Base-by-base conservation (phyloP, 805 yeast genomes). In the Monosporozyma unispora region DNA sequence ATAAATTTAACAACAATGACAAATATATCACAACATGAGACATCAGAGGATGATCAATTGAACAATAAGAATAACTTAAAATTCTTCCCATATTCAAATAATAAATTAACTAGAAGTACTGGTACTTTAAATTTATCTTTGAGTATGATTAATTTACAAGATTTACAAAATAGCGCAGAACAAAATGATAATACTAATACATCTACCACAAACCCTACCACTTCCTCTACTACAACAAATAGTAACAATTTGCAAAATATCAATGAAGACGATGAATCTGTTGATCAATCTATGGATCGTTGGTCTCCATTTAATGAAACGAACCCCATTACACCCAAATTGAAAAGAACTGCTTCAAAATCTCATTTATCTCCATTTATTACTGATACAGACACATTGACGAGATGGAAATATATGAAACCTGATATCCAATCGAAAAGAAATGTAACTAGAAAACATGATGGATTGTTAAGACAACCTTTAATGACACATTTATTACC, bases 101-200 rank as follows among this genome's bases (percentile, higher is more conserved):
- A 60, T 37, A 61, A 56, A 16, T 51, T 78, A 35, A 72, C 80
- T 52, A 69, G 82, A 63, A 76, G 81, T 67, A 76, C 72, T 1
- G 81, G 80, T 1, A 63, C 77, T 9, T 57, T 78, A 52, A 78
- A 78, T 49, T 55, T 78, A 46, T 75, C 80, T 11, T 59, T 76
- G 21, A 77, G 72, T 43, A 69, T 63, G 45, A 61, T 73, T 2
- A 68, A 64, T 43, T 25, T 54, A 21, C 49, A 53, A 39, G 42
- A 39, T 39, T 10, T 14, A 19, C 42, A 35, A 10, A 35, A 35
- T 29, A 29, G 4, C 33, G 4, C 39, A 19, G 39, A 35, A 8
- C 11, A 39, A 14, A 14, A 31, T 31, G 14, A 31, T 31, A 40
- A 23, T 22, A 16, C 2, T 22, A 7, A n/a, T 21, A n/a, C n/a